phyloP scores from a whole-genome alignment of 768 basidiomycete species.

The Tylopilus cervinicoccineus region DNA sequence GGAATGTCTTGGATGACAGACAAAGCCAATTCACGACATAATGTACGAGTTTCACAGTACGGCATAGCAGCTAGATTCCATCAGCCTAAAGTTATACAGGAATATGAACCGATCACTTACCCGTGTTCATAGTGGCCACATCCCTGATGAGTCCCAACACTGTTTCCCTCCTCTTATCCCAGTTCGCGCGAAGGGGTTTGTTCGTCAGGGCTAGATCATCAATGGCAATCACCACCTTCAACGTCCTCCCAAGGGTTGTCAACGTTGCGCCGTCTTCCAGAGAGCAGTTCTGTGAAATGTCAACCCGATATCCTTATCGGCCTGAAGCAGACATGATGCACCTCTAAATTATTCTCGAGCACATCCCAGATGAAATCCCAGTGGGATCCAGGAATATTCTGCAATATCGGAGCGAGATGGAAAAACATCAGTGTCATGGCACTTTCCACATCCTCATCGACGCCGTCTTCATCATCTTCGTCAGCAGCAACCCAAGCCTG shows the following conservation, averaged over 20 bases:
- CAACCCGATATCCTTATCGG: neutral
- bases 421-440: slow-evolving; percentile 70
- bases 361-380: slow-evolving; percentile 94
- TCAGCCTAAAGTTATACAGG: neutral
- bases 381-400: slow-evolving; percentile 80
- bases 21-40: slow-evolving; percentile 66
- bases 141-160: slow-evolving; percentile 60
- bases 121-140: slow-evolving; percentile 49
- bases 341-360: slow-evolving; percentile 85
- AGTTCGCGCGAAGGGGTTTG: slow-evolving; percentile 63
- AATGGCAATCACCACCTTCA: slow-evolving; percentile 62
- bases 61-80: slow-evolving; percentile 10
- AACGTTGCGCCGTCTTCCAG: slow-evolving; percentile 56
- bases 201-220: slow-evolving; percentile 71
- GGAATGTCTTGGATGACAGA: slow-evolving; percentile 67
- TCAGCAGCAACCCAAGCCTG: slow-evolving; percentile 73
- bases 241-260: slow-evolving; percentile 62
- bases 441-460: slow-evolving; percentile 76
- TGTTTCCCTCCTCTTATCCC: slow-evolving; percentile 53
- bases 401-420: slow-evolving; percentile 80
- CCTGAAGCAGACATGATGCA: slow-evolving; percentile 28
- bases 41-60: slow-evolving; percentile 55
- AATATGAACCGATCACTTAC: slow-evolving; percentile 34
- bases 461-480: slow-evolving; percentile 52
- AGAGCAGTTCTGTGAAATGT: slow-evolving; percentile 49